Conservation (phyloP, 2,329 filamentous ascomycete genomes). For the Monosporascus sp. region DNA sequence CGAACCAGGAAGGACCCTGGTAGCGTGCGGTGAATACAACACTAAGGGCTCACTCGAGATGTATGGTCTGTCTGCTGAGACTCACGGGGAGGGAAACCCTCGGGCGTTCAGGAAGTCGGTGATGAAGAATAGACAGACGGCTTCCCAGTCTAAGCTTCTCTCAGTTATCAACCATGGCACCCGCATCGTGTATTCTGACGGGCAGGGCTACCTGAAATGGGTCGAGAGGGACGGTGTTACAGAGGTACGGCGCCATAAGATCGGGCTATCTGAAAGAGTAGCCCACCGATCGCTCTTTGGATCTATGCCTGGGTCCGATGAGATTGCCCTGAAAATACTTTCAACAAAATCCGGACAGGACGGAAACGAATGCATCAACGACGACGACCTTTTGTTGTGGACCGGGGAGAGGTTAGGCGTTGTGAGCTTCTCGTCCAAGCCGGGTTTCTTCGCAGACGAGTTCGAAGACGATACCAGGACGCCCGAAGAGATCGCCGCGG, state of each 20-base stretch:
- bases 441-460: conserved; percentile 43
- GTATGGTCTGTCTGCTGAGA: conserved; percentile 56
- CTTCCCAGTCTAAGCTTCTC: conserved; percentile 73
- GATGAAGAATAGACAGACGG: conserved; percentile 78
- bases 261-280: conserved; percentile 49
- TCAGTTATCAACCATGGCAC: conserved; percentile 78
- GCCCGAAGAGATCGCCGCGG: conserved; percentile 43
- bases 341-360: conserved; percentile 45
- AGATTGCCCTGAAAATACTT: conserved; percentile 76
- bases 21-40: conserved; percentile 87
- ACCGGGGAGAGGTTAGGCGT: conserved; percentile 80
- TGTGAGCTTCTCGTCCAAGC: conserved; percentile 53
- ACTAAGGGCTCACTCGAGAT: conserved; percentile 85
- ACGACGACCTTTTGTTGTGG: conserved; percentile 76
- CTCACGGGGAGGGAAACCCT: conserved; percentile 12
- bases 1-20: conserved; percentile 55
- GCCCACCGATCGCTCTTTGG: conserved; percentile 46
- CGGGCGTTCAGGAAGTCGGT: conserved; percentile 39
- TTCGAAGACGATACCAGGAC: conserved; percentile 43
- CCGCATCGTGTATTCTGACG: conserved; percentile 76
- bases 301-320: conserved; percentile 51
- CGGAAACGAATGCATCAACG: conserved; percentile 30
- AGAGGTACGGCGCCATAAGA: conserved; percentile 48
- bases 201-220: conserved; percentile 82
- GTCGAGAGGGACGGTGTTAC: conserved; percentile 76